A percentile compares a stretch with the other conserved stretches of the same genome.
These are phyloP conservation scores for Hanseniaspora vineae DNA, from an alignment of 805 yeast genomes.

Conservation along the genomic window DNA sequence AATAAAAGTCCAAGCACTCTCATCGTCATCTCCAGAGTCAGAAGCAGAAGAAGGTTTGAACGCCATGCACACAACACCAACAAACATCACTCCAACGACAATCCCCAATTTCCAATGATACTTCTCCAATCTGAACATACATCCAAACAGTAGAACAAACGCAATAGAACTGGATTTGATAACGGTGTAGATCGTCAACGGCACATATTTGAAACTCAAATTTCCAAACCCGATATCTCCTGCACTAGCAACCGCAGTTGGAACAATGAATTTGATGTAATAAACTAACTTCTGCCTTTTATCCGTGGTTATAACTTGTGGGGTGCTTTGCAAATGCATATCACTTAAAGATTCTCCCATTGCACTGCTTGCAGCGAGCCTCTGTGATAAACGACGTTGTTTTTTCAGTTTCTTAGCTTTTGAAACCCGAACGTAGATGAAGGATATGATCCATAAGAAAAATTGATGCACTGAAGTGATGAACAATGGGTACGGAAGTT, in stretches of 20 bases:
- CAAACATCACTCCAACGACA: constrained; percentile 68
- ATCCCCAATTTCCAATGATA: constrained; percentile 53
- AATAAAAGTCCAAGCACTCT: constrained; percentile 10
- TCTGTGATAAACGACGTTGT: neutral
- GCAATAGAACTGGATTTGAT: constrained; percentile 79
- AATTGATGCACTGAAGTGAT: constrained; percentile 80
- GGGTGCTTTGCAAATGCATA: neutral
- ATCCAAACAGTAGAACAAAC: constrained; percentile 82
- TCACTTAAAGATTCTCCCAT: too few relatives aligned
- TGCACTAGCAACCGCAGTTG: constrained; percentile 79
- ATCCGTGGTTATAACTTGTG: constrained; percentile 3
- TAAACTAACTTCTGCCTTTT: constrained; percentile 23
- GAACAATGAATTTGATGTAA: constrained; percentile 47
- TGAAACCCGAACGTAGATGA: constrained; percentile 26
- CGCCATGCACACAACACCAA: constrained; percentile 84
- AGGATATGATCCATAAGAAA: constrained; percentile 41
- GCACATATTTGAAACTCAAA: constrained; percentile 63
- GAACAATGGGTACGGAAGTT: constrained; percentile 72
- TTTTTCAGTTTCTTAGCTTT: neutral
- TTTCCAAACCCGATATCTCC: constrained; percentile 93
- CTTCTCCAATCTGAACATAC: constrained; percentile 63
- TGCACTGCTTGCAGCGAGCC: too few relatives aligned
- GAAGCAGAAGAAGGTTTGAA: constrained; percentile 25
- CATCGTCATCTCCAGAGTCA: constrained; percentile 1
- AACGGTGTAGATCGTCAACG: constrained; percentile 83